A percentile compares a stretch with the other conserved stretches of the same genome.
Conservation (phyloP, 768 basidiomycete species). For the Zangia roseola region DNA sequence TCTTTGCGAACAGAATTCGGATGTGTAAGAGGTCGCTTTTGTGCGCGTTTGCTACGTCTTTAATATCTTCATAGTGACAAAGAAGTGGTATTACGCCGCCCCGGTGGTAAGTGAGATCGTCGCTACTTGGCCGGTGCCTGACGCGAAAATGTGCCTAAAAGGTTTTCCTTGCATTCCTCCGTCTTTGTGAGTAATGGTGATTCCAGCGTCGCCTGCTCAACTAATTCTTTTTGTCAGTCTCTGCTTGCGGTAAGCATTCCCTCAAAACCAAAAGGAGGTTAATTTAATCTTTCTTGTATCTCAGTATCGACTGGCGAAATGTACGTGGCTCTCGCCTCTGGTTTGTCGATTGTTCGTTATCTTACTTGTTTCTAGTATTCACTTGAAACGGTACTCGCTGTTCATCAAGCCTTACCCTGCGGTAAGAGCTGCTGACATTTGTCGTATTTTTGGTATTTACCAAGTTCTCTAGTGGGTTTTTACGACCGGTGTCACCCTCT, state of each 20-base stretch:
- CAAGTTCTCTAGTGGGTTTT: constrained; percentile 28
- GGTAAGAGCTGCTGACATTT: constrained; percentile 4
- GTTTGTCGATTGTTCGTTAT: accelerated
- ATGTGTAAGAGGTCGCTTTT: constrained; percentile 22
- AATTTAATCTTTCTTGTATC: not conserved
- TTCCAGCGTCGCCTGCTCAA: not conserved
- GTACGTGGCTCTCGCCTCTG: constrained; percentile 13
- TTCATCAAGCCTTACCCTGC: constrained; percentile 33
- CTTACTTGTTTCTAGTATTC: constrained; percentile 16
- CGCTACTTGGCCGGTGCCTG: not conserved
- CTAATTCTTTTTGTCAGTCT: constrained; percentile 19
- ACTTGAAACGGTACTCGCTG: constrained; percentile 26
- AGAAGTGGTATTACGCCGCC: constrained; percentile 31
- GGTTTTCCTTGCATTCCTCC: constrained; percentile 34
- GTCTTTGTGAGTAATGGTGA: constrained; percentile 26
- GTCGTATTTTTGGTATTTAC: not conserved
- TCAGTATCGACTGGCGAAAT: constrained; percentile 35
- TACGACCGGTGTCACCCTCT: constrained; percentile 30
- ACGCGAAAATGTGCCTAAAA: not conserved
- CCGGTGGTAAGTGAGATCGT: constrained; percentile 22
- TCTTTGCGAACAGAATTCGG: constrained; percentile 35
- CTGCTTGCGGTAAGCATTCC: constrained; percentile 28
- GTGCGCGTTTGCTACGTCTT: not conserved
- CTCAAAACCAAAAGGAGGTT: not conserved
- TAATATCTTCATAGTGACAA: constrained; percentile 26